Conservation (phyloP, 768 basidiomycete species). For the Panaeolus cyanescens region DNA sequence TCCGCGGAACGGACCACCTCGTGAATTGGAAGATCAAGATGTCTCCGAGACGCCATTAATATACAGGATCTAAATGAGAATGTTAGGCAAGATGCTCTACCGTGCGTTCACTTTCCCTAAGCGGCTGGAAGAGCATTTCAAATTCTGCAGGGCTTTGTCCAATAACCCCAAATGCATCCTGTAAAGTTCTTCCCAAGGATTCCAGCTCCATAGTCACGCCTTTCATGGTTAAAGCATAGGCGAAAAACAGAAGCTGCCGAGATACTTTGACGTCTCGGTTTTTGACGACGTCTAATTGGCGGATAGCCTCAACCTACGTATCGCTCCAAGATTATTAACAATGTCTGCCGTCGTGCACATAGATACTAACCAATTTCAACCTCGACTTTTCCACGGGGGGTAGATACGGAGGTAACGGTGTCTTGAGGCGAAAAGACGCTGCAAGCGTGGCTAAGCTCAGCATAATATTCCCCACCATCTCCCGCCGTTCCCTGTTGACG, state of each 20-base stretch:
- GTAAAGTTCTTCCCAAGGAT: slow-evolving; percentile 74
- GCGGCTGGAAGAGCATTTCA: slow-evolving; percentile 66
- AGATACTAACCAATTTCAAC: slow-evolving; percentile 62
- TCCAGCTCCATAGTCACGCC: slow-evolving; percentile 92
- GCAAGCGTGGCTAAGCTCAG: slow-evolving; percentile 84
- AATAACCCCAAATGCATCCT: slow-evolving; percentile 92
- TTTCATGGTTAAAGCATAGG: slow-evolving; percentile 93
- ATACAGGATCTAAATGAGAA: no score
- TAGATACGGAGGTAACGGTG: slow-evolving; percentile 94
- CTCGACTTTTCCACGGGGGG: slow-evolving; percentile 91
- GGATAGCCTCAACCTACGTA: slow-evolving; percentile 75
- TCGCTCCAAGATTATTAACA: not conserved
- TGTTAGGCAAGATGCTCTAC: slow-evolving; percentile 24
- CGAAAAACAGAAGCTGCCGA: slow-evolving; percentile 88
- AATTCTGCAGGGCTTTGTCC: slow-evolving; percentile 82
- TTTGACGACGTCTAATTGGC: slow-evolving; percentile 85
- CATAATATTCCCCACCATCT: slow-evolving; percentile 95
- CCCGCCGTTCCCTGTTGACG: slow-evolving; percentile 84
- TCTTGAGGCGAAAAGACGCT: slow-evolving; percentile 79
- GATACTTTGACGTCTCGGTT: slow-evolving; percentile 81
- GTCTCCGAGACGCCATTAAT: no score
- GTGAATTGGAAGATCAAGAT: no score
- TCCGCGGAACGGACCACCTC: no score
- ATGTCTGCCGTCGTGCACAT: not conserved
- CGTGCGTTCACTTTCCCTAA: slow-evolving; percentile 19